Evolutionary conservation across 176 grass and related monocot genomes (phyloP), one percentile per base, ranked within the genome.

Genomic region (Tillandsia leiboldiana): DNA sequence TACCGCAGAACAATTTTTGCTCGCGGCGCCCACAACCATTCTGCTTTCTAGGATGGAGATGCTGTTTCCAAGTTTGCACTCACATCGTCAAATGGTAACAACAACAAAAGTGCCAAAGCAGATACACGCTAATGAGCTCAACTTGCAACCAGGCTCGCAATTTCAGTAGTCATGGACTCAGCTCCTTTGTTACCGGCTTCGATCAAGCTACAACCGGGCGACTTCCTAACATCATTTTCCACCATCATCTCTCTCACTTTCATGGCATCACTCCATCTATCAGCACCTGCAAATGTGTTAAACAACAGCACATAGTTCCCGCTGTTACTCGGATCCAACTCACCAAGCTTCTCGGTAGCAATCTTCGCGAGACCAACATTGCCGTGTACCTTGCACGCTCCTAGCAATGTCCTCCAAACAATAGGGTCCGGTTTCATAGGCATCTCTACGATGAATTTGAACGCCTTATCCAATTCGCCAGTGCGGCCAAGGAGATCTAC

Each of bases 351-450:
- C 72, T 71, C 68, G 22, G 67, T 77, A 42, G 51, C 70, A 12
- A 82, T 78, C 79, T 87, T 66, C 1, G 79, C 82, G 53, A 80
- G 48, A 51, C 10, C 53, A 5, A 88, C 64, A 73, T 91, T 48
- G 15, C 68, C 51, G 50, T 87, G 70, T 5, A 18, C 77, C 24
- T 72, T 76, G 73, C 85, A 83, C 2, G 76, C 72, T 68, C 75
- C 73, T 11, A 86, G 70, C 57, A 85, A 11, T 77, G 81, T 92
- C 66, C 78, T 88, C 76, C 80, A 83, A 71, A 85, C 62, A 51
- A 88, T 42, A 23, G 79, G 77, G 33, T 80, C 74, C 67, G 77
- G 82, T 12, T 17, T 33, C 3, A 85, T 20, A 0, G 73, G 82
- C 76, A 85, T 82, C 49, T 85, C 69, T 22, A 0, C 51, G 18